phyloP scores from a whole-genome alignment of 73 alveolate species.

The Paramecium biaurelia region DNA sequence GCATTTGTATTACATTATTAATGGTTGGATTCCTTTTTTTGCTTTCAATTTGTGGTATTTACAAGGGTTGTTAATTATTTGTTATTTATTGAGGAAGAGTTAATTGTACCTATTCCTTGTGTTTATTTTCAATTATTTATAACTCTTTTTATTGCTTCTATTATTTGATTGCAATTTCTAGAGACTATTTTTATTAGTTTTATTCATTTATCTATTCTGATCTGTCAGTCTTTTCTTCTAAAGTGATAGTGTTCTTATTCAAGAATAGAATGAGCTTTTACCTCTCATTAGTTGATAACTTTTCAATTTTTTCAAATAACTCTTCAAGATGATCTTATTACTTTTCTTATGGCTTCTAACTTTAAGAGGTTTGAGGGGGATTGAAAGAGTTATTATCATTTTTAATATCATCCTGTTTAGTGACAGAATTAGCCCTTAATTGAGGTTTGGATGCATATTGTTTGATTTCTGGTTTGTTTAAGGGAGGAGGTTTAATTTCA shows the following conservation, averaged over 20 bases:
- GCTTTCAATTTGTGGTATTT: slow-evolving; percentile 45
- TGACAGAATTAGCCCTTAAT: background rate
- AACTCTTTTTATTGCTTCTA: slow-evolving; percentile 36
- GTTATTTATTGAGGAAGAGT: background rate
- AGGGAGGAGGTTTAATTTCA: background rate
- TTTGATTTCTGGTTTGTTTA: background rate
- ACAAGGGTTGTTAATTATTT: background rate
- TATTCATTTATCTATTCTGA: background rate
- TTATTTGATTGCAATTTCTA: background rate
- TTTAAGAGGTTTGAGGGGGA: background rate
- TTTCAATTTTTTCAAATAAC: background rate
- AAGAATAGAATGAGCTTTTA: background rate
- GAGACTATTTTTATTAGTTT: background rate
- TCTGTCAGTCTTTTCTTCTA: background rate
- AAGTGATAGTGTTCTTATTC: background rate
- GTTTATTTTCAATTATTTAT: background rate
- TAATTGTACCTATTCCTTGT: background rate
- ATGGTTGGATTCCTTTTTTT: background rate
- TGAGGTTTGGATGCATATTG: slow-evolving; percentile 40
- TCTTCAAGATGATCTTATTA: background rate
- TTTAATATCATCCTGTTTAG: background rate
- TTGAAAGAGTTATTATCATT: background rate
- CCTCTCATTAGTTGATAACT: background rate
- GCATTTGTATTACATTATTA: background rate
- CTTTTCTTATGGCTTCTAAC: background rate